Conservation (phyloP, 352 stramenopile species). For the Peronospora belbahrii region DNA sequence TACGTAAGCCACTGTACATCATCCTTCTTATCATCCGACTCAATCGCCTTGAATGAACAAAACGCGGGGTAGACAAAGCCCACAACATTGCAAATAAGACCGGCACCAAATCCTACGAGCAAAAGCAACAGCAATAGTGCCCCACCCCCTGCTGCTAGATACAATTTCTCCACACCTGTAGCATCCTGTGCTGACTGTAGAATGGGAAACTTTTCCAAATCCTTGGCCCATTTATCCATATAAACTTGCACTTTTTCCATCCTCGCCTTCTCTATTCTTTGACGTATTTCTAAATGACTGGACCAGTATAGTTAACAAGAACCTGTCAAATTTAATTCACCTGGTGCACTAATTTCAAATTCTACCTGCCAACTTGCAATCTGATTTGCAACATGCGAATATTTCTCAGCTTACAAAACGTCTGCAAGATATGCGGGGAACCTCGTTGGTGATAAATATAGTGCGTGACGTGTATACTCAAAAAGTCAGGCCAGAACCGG, state of each 20-base stretch:
- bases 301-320: background rate
- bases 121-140: slow-evolving; percentile 68
- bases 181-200: slow-evolving; percentile 72
- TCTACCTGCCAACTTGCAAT: too few species aligned
- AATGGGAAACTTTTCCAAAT: slow-evolving; percentile 76
- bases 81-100: slow-evolving; percentile 79
- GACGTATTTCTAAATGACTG: slow-evolving; percentile 10
- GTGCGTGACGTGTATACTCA: too few species aligned
- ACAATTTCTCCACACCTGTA: slow-evolving; percentile 85
- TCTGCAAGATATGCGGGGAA: too few species aligned
- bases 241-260: slow-evolving; percentile 82
- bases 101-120: slow-evolving; percentile 78
- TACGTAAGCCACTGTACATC: slow-evolving; percentile 93
- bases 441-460: too few species aligned
- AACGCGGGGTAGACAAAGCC: slow-evolving; percentile 80
- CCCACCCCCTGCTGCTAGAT: slow-evolving; percentile 61
- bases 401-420: too few species aligned
- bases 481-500: too few species aligned
- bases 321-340: background rate
- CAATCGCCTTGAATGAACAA: slow-evolving; percentile 83
- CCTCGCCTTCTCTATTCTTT: slow-evolving; percentile 10
- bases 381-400: too few species aligned
- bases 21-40: slow-evolving; percentile 67
- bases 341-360: too few species aligned
- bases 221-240: slow-evolving; percentile 82